Base-by-base conservation (phyloP, 2,329 filamentous ascomycete genomes). In the Talaromyces sp. region DNA sequence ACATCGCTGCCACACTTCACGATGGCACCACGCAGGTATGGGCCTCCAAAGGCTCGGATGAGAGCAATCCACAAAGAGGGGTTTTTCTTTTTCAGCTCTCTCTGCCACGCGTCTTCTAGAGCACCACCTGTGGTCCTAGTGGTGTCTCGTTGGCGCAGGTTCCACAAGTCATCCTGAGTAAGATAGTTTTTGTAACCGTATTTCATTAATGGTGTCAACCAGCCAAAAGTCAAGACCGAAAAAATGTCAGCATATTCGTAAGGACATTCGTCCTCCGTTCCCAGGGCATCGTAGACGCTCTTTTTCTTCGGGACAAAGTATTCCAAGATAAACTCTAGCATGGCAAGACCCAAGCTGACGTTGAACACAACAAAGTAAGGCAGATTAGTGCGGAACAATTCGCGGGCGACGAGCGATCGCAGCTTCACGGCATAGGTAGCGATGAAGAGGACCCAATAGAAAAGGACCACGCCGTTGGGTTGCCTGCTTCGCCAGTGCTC, bases 131-230 rank as follows among this genome's bases (percentile, higher is more conserved):
- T 96, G 13, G 82, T 80, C 65, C 86, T 86, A 11, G 93, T 96
- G 35, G 89, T 89, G 71, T 98, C 93, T 62, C 84, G 80, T 69
- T 86, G 88, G 46, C 92, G 86, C 61, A 99, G 80, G 63, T 91
- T 93, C 96, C 96, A 99, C 26, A 99, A 82, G 74, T 99, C 93
- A 64, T 97, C 91, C 73, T 98, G 92, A 1, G 92, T 96, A 63
- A 99, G 81, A 73, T 87, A 99, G 62, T 93, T 86, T 70, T 89
- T 90, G 80, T 99, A 98, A 1, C 95, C 95, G 71, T 89, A 89
- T 71, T 87, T 92, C 95, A 99, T 99, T 84, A 99, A 80, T 0
- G 95, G 93, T 0, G 95, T 98, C 93, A 99, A 97, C 95, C 95
- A 99, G 58, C 89, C 88, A 75, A 99, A 99, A 0, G 93, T 96